Percentiles rank a stretch among this genome's conserved stretches.
Conservation (phyloP, 2,329 filamentous ascomycete species). For the Cladosporium sp. region DNA sequence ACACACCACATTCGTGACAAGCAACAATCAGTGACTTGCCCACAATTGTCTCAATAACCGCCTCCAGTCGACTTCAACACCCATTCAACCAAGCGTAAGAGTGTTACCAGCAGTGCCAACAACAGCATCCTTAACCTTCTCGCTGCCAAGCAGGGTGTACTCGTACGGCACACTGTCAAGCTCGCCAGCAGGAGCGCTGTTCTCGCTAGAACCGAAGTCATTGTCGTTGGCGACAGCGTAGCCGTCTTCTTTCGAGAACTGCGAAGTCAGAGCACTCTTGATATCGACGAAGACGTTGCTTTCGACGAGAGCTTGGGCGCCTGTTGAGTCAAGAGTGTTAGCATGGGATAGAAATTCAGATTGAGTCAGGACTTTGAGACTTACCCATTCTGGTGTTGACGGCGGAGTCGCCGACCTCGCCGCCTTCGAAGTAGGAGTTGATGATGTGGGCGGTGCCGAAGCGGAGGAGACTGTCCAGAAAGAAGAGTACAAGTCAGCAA, state of each 20-base stretch:
- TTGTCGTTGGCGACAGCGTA: conserved; percentile 30
- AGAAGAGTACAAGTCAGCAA: conserved; percentile 23
- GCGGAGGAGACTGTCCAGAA: conserved; percentile 44
- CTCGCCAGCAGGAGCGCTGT: conserved; percentile 31
- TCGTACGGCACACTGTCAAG: conserved; percentile 34
- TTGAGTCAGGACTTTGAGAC: neutral
- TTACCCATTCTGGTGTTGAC: conserved; percentile 38
- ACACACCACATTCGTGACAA: neutral
- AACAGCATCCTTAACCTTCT: conserved; percentile 36
- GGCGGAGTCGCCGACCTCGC: conserved; percentile 30
- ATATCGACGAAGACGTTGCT: conserved; percentile 35
- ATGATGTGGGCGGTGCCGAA: conserved; percentile 63
- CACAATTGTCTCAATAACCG: neutral
- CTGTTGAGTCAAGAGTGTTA: neutral
- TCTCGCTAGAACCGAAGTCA: conserved; percentile 34
- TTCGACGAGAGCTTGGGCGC: conserved; percentile 42
- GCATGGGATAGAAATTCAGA: neutral
- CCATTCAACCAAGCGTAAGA: conserved; percentile 27
- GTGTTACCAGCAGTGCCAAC: conserved; percentile 38
- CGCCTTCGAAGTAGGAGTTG: conserved; percentile 47
- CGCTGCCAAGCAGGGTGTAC: conserved; percentile 31
- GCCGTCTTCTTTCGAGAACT: conserved; percentile 30
- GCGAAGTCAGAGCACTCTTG: conserved; percentile 34
- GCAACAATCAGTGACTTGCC: neutral
- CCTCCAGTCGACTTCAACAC: no score